A percentile compares a stretch with the other conserved stretches of the same genome.
phyloP scores from a whole-genome alignment of 371 early-diverging fungal species.

The Neoconidiobolus thromboides region DNA sequence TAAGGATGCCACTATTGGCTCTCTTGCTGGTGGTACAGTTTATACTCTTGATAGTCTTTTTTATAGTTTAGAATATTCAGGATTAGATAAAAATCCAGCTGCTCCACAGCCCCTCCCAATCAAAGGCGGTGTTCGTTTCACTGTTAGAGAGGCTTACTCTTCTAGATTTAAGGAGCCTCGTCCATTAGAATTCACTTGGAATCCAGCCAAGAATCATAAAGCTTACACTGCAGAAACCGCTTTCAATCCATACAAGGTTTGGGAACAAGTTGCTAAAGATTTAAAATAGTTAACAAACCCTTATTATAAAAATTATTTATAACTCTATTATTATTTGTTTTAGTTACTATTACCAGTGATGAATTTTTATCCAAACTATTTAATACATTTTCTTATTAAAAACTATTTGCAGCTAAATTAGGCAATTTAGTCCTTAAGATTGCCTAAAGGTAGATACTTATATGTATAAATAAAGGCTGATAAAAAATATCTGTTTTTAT shows the following conservation, averaged over 20 bases:
- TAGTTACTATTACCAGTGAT: too few species aligned
- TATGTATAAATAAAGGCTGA: too few species aligned
- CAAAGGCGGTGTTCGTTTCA: neutral
- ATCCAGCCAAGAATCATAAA: neutral
- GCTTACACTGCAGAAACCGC: neutral
- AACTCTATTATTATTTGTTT: too few species aligned
- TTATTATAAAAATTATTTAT: too few species aligned
- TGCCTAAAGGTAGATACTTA: too few species aligned
- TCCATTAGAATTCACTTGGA: neutral
- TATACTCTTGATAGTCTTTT: neutral
- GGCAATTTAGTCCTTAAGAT: too few species aligned
- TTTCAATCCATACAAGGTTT: neutral
- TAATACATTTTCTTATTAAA: too few species aligned
- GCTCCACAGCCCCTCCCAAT: neutral
- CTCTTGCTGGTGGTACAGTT: neutral
- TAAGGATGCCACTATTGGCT: neutral
- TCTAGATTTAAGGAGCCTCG: neutral
- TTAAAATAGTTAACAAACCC: too few species aligned
- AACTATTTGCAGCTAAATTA: too few species aligned
- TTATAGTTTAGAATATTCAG: neutral
- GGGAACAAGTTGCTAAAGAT: neutral
- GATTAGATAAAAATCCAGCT: neutral
- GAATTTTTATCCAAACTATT: too few species aligned
- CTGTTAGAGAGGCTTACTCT: neutral
- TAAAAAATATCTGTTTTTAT: too few species aligned